A percentile compares a stretch with the other conserved stretches of the same genome.
phyloP scores from a whole-genome alignment of 768 basidiomycete species.

The Infundibulicybe gibba region DNA sequence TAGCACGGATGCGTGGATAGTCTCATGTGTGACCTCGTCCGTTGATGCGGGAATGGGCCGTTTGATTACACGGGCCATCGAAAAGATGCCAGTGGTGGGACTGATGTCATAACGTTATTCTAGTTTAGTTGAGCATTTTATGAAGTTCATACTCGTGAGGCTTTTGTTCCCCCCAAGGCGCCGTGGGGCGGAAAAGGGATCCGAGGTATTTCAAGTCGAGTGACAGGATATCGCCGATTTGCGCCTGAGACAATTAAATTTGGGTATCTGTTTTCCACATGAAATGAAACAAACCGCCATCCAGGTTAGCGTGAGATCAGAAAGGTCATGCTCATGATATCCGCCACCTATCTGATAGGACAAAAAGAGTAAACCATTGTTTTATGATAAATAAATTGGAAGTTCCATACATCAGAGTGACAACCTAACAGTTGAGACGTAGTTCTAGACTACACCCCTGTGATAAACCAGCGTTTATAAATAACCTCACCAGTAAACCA shows the following conservation, averaged over 20 bases:
- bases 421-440: conserved; percentile 16
- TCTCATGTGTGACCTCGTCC: conserved; percentile 51
- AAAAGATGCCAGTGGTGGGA: conserved; percentile 52
- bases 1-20: conserved; percentile 57
- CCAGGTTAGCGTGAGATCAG: conserved; percentile 62
- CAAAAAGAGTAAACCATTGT: background rate
- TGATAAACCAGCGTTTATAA: background rate
- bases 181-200: conserved; percentile 45
- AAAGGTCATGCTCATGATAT: conserved; percentile 62
- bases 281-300: conserved; percentile 40
- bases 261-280: conserved; percentile 14
- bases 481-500: conserved; percentile 62
- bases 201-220: conserved; percentile 52
- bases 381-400: background rate
- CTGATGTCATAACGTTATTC: conserved; percentile 22
- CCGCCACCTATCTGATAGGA: conserved; percentile 62
- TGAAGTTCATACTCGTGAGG: conserved; percentile 57
- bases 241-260: conserved; percentile 34
- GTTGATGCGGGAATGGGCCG: conserved; percentile 44
- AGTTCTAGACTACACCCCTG: background rate
- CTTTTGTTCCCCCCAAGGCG: conserved; percentile 56
- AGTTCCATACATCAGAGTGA: conserved; percentile 38
- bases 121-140: background rate
- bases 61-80: conserved; percentile 36
- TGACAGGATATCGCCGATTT: conserved; percentile 51